These are phyloP conservation scores for Xylaria sp. DNA, from an alignment of 495 filamentous ascomycete genomes.

Conservation along the genomic window DNA sequence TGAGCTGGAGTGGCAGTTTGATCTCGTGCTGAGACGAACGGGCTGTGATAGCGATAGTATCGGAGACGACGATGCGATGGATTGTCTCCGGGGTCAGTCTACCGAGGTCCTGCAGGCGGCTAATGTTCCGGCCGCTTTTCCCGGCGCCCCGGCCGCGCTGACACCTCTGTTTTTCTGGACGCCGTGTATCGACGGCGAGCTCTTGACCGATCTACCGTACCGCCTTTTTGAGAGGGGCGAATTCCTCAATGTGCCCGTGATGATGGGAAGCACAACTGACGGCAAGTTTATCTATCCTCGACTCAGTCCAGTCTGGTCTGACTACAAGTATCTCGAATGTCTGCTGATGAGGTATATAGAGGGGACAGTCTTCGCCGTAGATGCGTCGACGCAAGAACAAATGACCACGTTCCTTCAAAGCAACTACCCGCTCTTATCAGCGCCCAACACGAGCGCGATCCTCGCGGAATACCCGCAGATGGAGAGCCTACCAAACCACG, in stretches of 20 bases:
- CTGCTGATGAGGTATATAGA: conserved; percentile 35
- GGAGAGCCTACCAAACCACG: conserved; percentile 37
- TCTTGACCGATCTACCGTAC: conserved; percentile 54
- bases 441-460: conserved; percentile 55
- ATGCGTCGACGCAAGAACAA: conserved; percentile 51
- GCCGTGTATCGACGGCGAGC: conserved; percentile 68
- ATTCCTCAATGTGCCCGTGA: conserved; percentile 43
- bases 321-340: background rate
- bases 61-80: conserved; percentile 34
- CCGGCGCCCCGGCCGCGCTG: conserved; percentile 45
- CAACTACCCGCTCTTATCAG: conserved; percentile 52
- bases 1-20: conserved; percentile 55
- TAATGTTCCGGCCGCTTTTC: conserved; percentile 55
- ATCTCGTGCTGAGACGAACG: conserved; percentile 37
- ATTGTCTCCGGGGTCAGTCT: conserved; percentile 61
- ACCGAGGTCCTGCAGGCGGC: conserved; percentile 59
- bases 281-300: conserved; percentile 12
- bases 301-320: background rate
- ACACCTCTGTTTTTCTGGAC: conserved; percentile 61
- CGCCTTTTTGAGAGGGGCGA: conserved; percentile 36
- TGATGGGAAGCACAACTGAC: conserved; percentile 55
- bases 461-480: conserved; percentile 36
- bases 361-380: conserved; percentile 58
- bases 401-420: conserved; percentile 57
- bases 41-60: conserved; percentile 33